Percentiles rank a stretch among this genome's conserved stretches.
Conservation (phyloP, 1,139 yeast genomes). For the Pichia sp. region DNA sequence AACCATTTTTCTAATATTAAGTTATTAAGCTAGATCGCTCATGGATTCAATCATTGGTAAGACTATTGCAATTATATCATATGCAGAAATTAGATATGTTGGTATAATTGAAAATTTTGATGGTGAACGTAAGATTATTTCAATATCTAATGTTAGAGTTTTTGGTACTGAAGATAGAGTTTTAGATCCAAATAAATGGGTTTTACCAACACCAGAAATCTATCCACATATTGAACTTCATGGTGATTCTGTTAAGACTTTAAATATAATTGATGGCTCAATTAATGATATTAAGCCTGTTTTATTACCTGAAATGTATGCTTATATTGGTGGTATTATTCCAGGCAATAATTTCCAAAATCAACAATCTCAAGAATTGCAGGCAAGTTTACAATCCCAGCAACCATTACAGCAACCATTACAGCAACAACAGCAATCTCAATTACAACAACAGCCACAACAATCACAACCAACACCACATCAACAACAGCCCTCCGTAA, state of each 20-base stretch:
- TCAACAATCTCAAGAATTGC: background rate
- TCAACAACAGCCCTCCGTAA: background rate
- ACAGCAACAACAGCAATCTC: slow-evolving; percentile 2
- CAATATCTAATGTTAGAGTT: slow-evolving; percentile 74
- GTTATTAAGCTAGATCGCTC: background rate
- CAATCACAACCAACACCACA: background rate
- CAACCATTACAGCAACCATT: slow-evolving; percentile 3
- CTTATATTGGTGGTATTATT: background rate
- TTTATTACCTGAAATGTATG: slow-evolving; percentile 16
- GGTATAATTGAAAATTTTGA: slow-evolving; percentile 84
- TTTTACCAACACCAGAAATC: slow-evolving; percentile 65
- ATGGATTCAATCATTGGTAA: slow-evolving; percentile 47
- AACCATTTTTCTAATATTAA: too few species aligned
- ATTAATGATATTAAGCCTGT: slow-evolving; percentile 47
- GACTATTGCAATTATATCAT: slow-evolving; percentile 82
- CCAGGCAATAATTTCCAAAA: background rate
- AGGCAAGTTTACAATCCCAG: background rate
- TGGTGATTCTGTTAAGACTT: slow-evolving; percentile 89
- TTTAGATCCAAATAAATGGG: slow-evolving; percentile 65
- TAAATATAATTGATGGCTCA: slow-evolving; percentile 71
- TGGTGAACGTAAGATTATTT: slow-evolving; percentile 87
- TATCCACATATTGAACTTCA: slow-evolving; percentile 81
- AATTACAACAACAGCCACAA: background rate
- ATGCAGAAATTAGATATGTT: slow-evolving; percentile 82
- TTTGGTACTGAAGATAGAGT: slow-evolving; percentile 93